Conservation (phyloP, 2,329 filamentous ascomycete genomes). For the Epichloe uncinata region DNA sequence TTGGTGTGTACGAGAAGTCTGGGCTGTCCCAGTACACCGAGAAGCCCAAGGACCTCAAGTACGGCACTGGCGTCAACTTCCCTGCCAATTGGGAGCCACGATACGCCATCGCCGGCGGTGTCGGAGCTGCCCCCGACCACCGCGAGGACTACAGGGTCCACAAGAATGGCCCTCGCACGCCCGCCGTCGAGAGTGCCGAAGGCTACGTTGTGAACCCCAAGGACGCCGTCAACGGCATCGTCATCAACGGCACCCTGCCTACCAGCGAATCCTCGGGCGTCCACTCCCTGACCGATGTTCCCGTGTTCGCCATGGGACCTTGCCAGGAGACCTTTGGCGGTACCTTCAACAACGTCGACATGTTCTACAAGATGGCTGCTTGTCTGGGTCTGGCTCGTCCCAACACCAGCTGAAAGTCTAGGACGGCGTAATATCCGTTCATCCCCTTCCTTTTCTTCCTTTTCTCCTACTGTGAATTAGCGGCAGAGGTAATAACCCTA, state of each 20-base stretch:
- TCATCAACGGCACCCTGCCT: slow-evolving; percentile 64
- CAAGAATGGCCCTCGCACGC: slow-evolving; percentile 47
- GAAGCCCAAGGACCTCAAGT: slow-evolving; percentile 44
- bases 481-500: not conserved
- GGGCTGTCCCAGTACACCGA: slow-evolving; percentile 64
- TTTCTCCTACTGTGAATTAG: not conserved
- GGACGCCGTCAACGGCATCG: slow-evolving; percentile 52
- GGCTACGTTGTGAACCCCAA: slow-evolving; percentile 52
- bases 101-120: slow-evolving; percentile 64
- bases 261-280: slow-evolving; percentile 52
- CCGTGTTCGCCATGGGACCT: slow-evolving; percentile 65
- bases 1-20: slow-evolving; percentile 61
- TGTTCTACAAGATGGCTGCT: slow-evolving; percentile 61
- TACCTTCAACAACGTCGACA: slow-evolving; percentile 55
- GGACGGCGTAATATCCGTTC: slow-evolving; percentile 2
- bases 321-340: slow-evolving; percentile 67
- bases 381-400: slow-evolving; percentile 43
- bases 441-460: not conserved
- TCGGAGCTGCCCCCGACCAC: slow-evolving; percentile 59
- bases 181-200: slow-evolving; percentile 39
- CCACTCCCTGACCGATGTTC: slow-evolving; percentile 65
- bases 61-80: slow-evolving; percentile 63
- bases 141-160: slow-evolving; percentile 65
- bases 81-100: slow-evolving; percentile 75
- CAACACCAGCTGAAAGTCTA: slow-evolving; percentile 12